Evolutionary conservation across 306 rosid species (phyloP), one percentile per base, ranked within the genome.

Genomic region (Mimosa bimucronata): DNA sequence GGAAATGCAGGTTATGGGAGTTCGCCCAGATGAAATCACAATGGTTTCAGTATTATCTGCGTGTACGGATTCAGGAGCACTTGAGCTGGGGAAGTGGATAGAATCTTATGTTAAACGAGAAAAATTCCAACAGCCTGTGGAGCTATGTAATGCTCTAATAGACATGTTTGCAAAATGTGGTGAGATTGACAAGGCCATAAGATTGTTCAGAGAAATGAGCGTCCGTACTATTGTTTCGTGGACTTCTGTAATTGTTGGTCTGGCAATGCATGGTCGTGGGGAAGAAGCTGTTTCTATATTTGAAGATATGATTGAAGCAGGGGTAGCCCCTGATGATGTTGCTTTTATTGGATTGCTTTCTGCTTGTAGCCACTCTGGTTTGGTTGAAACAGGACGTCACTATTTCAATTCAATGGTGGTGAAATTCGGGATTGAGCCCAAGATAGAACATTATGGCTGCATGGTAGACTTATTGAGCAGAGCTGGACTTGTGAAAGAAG

Each of bases 121-220:
- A 67, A 81, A 84, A 66, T 83, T 94, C 60, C 83, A 64, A 6
- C 91, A 85, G 80, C 78, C 87, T 26, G 92, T 81, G 76, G 94
- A 87, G 88, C 92, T 94, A n/a, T 86, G 88, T 15, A 94, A 94
- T 69, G 98, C 94, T 8, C 77, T 94, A 46, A 91, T 94, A 73
- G 98, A 92, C 79, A 92, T 90, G 97, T 92, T 94, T 81, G 93
- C 98, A 0, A 94, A 94, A 80, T 94, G 98, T 52, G 98, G 98
- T 13, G 86, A 91, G 82, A 91, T 91, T 48, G 90, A 88, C 61
- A 91, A 88, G 78, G 97, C 98, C 44, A 71, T 90, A 81, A 85
- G 69, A 40, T 57, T 91, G 76, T 94, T 94, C 55, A 83, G 90
- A 77, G 73, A 75, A 62, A 89, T 89, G 97, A 78, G 26, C 19